phyloP scores from a whole-genome alignment of 2,329 filamentous ascomycete genomes.

The Ceratocystis colombiana region DNA sequence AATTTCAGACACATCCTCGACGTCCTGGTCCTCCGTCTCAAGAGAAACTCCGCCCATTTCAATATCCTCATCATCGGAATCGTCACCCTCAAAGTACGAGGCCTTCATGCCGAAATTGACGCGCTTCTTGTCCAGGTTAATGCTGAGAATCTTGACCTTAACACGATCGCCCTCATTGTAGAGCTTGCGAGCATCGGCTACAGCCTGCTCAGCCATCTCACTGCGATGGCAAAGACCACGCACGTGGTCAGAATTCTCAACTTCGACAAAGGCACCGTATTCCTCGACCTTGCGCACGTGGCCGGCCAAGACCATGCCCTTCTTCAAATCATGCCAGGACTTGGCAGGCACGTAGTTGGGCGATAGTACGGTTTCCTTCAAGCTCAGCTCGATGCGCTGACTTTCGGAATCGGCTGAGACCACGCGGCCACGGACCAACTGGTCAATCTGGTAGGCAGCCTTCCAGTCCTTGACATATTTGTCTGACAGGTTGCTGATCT shows the following conservation, averaged over 20 bases:
- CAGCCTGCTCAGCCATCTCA: slow-evolving; percentile 75
- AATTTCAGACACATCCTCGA: slow-evolving; percentile 36
- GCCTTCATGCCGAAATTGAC: slow-evolving; percentile 90
- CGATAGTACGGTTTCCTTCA: slow-evolving; percentile 77
- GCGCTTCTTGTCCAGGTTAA: slow-evolving; percentile 64
- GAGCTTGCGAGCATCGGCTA: slow-evolving; percentile 77
- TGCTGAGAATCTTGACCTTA: slow-evolving; percentile 75
- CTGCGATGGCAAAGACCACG: slow-evolving; percentile 88
- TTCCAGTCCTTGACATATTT: slow-evolving; percentile 94
- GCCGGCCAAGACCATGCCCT: slow-evolving; percentile 74
- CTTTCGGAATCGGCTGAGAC: slow-evolving; percentile 57
- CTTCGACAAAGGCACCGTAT: slow-evolving; percentile 85
- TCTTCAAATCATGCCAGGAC: slow-evolving; percentile 66
- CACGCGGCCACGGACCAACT: slow-evolving; percentile 82
- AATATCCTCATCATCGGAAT: slow-evolving; percentile 41
- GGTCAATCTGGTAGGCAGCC: slow-evolving; percentile 72
- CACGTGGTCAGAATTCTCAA: slow-evolving; percentile 78
- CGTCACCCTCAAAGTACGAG: slow-evolving; percentile 65
- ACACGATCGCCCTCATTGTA: slow-evolving; percentile 88
- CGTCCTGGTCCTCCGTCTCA: slow-evolving; percentile 31
- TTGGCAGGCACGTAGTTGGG: slow-evolving; percentile 63
- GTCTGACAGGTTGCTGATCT: slow-evolving; percentile 82
- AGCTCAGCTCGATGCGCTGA: slow-evolving; percentile 69
- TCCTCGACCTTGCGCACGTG: slow-evolving; percentile 90
- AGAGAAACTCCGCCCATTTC: slow-evolving; percentile 40